These are phyloP conservation scores for Claviceps arundinis DNA, from an alignment of 2,329 filamentous ascomycete genomes.

Conservation along the genomic window DNA sequence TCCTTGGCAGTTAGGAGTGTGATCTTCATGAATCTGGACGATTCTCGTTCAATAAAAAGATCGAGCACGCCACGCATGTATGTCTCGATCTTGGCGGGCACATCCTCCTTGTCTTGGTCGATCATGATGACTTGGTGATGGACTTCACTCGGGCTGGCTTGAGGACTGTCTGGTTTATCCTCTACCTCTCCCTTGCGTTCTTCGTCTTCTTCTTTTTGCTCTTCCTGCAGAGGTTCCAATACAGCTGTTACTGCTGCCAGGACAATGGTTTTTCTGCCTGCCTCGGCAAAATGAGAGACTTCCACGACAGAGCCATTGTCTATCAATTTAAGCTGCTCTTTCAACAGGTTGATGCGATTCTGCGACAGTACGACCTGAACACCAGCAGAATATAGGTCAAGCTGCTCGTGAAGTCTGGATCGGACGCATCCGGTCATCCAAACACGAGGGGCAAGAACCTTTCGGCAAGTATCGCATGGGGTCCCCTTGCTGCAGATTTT, in stretches of 20 bases:
- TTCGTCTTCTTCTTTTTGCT: not conserved
- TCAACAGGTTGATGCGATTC: conserved; percentile 42
- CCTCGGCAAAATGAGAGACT: conserved; percentile 45
- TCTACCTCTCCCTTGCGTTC: not conserved
- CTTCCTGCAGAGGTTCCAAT: conserved; percentile 22
- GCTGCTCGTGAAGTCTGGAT: conserved; percentile 46
- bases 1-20: conserved; percentile 41
- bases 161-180: not conserved
- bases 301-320: conserved; percentile 39
- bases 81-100: conserved; percentile 43
- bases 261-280: conserved; percentile 30
- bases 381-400: conserved; percentile 50
- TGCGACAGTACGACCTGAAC: conserved; percentile 50
- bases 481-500: conserved; percentile 54
- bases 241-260: conserved; percentile 21
- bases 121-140: conserved; percentile 36
- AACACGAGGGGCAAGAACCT: conserved; percentile 49
- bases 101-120: conserved; percentile 46
- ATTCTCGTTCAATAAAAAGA: conserved; percentile 44
- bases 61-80: conserved; percentile 47
- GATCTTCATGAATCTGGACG: conserved; percentile 45
- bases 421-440: conserved; percentile 52
- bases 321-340: conserved; percentile 34
- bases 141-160: not conserved
- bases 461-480: conserved; percentile 50